Base-by-base conservation (phyloP, 768 basidiomycete species). In the Amyloporia xantha region DNA sequence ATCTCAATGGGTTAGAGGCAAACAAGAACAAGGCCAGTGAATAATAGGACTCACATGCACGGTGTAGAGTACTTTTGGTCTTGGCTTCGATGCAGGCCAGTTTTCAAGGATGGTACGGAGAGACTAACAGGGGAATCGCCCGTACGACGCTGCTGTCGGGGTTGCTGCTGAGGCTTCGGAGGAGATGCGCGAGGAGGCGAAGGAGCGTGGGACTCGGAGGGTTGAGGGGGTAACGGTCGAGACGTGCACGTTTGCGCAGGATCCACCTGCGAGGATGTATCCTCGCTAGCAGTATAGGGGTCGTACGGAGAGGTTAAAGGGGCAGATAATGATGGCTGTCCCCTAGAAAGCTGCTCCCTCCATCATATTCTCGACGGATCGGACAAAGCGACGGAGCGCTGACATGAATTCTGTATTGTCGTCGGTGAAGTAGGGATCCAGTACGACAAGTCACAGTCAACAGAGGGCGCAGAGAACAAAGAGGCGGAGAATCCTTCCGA, bases 51-150 rank as follows among this genome's bases (percentile, higher is more conserved):
- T 62, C 62, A 87, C 86, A 5, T 82, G 84, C 33, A 92, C 83
- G 2, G 82, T 91, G 67, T 95, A 96, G 38, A 96, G 69, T 0
- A 84, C 71, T 64, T 80, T 90, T 4, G 92, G 93, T 59, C 78
- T 82, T 4, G 73, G 77, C 67, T 84, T 86, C n/a, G 64, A 75
- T 5, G 67, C 67, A 0, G 88, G 87, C 91, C 92, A 97, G 53
- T 71, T 74, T 54, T 84, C 79, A 19, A 97, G 71, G 24, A 81
- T 80, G 10, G 73, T 61, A 12, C 83, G 78, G 25, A 96, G 72
- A 11, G 76, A 75, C 70, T 72, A 23, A 72, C 61, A 23, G 77
- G 78, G 1, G 78, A 75, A 7, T 82, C 81, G 1, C 66, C 71
- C 37, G 72, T 59, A 43, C 79, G 77, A 24, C 67, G 69, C 36